Evolutionary conservation across 2,329 filamentous ascomycete genomes (phyloP), one percentile per base, ranked within the genome.

Genomic region (Alternaria rosae): DNA sequence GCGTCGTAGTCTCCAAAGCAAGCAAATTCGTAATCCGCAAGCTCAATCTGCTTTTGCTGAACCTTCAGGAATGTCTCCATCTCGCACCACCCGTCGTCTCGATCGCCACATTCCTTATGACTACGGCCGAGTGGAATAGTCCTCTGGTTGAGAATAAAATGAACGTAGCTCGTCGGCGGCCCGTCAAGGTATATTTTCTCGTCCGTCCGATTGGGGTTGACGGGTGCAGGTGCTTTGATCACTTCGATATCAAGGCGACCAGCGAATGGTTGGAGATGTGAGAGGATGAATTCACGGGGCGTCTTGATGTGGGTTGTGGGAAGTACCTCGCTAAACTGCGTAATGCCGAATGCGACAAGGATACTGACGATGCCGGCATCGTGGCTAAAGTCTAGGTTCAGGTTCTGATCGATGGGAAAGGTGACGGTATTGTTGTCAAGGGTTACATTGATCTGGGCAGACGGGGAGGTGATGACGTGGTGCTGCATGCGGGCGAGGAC

Each of bases 351-450:
- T 0, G 91, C 91, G 0, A 90, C 88, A 5, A 93, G 81, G 66
- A 93, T 86, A 25, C 86, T 85, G 69, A 89, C 83, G 62, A 92
- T 91, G 74, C 91, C 92, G 30, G 89, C 90, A 78, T 94, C 91
- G 76, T 94, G 91, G 15, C 87, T 89, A 76, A 93, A 93, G 81
- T 93, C 91, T 52, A 93, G 86, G 76, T 93, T 92, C 15, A 94
- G 82, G 21, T 82, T 85, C 74, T 94, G 92, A 73, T 92, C 87
- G 5, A 91, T 79, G 0, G 91, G 91, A 75, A 94, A 94, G 0
- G 91, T 93, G 35, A 82, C 82, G 0, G 84, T 84, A 76, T 85
- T 91, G 72, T 84, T 87, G 80, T 92, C 89, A 28, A 92, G 85
- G 0, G 90, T 92, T n/a, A 86, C 83, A 74, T 92, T 92, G 80